Evolutionary conservation across 495 filamentous ascomycete genomes (phyloP).

Genomic region (Podospora sp.): DNA sequence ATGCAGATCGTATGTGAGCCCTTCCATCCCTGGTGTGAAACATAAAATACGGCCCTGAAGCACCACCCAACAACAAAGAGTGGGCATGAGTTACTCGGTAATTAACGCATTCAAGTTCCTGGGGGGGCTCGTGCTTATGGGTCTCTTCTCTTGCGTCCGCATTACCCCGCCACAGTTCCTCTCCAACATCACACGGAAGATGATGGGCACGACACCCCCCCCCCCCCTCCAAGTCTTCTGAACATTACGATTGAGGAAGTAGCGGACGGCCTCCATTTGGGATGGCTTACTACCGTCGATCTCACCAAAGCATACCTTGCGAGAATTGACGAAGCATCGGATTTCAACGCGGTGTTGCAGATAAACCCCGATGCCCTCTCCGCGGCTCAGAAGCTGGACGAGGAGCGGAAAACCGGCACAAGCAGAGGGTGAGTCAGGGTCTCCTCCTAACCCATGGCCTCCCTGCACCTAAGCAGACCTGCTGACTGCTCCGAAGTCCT

Average conservation of each 20-base stretch:
- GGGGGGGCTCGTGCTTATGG: no score
- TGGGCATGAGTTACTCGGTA: no score
- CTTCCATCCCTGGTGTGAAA: no score
- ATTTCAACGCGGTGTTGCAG: conserved; percentile 11
- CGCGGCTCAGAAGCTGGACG: conserved; percentile 1
- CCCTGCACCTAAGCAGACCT: neutral
- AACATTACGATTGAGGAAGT: conserved; percentile 10
- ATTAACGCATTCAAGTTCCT: no score
- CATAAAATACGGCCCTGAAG: no score
- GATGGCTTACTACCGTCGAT: conserved; percentile 1
- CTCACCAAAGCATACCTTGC: conserved; percentile 15
- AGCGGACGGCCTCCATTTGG: conserved; percentile 7
- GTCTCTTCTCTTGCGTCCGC: neutral
- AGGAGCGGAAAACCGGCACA: neutral
- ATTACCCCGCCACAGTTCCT: neutral
- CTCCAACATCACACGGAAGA: neutral
- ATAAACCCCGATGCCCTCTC: conserved; percentile 10
- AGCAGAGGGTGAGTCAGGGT: neutral
- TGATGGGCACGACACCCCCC: neutral
- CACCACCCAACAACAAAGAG: no score
- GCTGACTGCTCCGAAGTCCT: neutral
- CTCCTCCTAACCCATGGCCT: neutral
- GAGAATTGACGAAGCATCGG: conserved; percentile 6
- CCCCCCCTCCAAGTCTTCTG: neutral
- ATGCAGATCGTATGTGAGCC: no score